phyloP scores from a whole-genome alignment of 2,329 filamentous ascomycete genomes.

The Huntiella omanensis region DNA sequence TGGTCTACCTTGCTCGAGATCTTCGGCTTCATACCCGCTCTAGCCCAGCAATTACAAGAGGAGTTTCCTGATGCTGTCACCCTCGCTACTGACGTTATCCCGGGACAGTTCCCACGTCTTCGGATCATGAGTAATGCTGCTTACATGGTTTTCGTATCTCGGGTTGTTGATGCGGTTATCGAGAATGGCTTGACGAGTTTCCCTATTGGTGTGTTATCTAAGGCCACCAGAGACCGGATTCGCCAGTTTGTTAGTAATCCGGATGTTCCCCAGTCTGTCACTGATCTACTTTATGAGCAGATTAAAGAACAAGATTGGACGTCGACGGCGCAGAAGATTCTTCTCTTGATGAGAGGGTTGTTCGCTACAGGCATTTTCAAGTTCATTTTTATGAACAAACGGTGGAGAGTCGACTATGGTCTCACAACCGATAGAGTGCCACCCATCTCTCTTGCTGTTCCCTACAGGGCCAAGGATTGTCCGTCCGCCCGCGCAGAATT shows the following conservation, averaged over 20 bases:
- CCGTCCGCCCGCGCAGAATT: slow-evolving; percentile 39
- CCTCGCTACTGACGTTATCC: slow-evolving; percentile 14
- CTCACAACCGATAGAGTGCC: slow-evolving; percentile 24
- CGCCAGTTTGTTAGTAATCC: slow-evolving; percentile 25
- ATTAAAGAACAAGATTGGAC: slow-evolving; percentile 17
- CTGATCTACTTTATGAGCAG: slow-evolving; percentile 19
- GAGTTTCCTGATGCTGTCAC: slow-evolving; percentile 24
- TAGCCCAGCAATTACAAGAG: slow-evolving; percentile 16
- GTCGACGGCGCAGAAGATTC: slow-evolving; percentile 16
- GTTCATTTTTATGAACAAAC: slow-evolving; percentile 35
- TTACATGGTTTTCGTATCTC: not conserved
- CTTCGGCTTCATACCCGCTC: slow-evolving; percentile 22
- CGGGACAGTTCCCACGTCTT: slow-evolving; percentile 27
- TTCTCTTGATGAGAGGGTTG: slow-evolving; percentile 35
- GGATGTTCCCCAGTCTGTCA: slow-evolving; percentile 16
- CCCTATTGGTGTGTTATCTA: slow-evolving; percentile 21
- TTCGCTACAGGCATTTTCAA: slow-evolving; percentile 34
- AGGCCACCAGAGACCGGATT: slow-evolving; percentile 17
- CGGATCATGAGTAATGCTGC: slow-evolving; percentile 25
- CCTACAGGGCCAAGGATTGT: slow-evolving; percentile 39
- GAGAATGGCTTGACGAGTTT: slow-evolving; percentile 23
- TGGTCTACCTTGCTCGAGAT: slow-evolving; percentile 38
- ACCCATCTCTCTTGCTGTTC: slow-evolving; percentile 32
- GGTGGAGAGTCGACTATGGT: slow-evolving; percentile 49
- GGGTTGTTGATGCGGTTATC: slow-evolving; percentile 24